A percentile compares a stretch with the other conserved stretches of the same genome.
These are phyloP conservation scores for Gigaspora rosea DNA, from an alignment of 192 early-diverging fungal genomes.

Conservation along the genomic window DNA sequence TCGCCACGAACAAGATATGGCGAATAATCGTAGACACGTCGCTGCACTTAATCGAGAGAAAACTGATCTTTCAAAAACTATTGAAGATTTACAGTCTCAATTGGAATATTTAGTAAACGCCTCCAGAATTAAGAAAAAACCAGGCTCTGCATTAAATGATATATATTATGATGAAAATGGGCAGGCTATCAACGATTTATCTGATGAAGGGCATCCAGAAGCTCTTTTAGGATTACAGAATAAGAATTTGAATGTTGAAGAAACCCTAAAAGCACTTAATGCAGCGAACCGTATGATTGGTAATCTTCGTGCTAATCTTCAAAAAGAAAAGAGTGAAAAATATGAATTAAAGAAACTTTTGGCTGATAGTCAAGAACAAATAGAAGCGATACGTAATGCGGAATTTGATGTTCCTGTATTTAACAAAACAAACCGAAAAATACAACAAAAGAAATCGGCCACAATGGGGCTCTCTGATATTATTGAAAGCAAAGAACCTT, in stretches of 20 bases:
- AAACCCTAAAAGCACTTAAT: slow-evolving; percentile 42
- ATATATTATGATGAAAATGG: not conserved
- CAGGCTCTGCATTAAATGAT: not conserved
- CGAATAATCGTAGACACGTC: slow-evolving; percentile 53
- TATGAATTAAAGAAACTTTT: slow-evolving; percentile 57
- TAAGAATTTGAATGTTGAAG: slow-evolving; percentile 39
- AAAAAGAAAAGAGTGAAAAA: slow-evolving; percentile 58
- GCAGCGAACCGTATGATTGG: slow-evolving; percentile 56
- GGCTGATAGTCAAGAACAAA: slow-evolving; percentile 58
- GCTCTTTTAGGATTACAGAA: not conserved
- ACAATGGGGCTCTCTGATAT: no score
- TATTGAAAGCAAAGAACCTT: no score
- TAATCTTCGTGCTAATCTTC: slow-evolving; percentile 51
- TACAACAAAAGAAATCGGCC: no score
- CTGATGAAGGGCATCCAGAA: no score
- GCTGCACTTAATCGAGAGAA: slow-evolving; percentile 65
- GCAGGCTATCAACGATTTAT: not conserved
- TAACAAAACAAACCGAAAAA: no score
- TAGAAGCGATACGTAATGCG: slow-evolving; percentile 55
- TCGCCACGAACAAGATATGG: slow-evolving; percentile 67
- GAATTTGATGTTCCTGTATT: slow-evolving; percentile 31
- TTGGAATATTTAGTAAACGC: not conserved
- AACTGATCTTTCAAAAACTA: slow-evolving; percentile 50
- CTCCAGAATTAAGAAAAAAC: slow-evolving; percentile 12
- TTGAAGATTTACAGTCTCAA: slow-evolving; percentile 55